Evolutionary conservation across 352 stramenopile genomes (phyloP).

Genomic region (Pythium coloratum): DNA sequence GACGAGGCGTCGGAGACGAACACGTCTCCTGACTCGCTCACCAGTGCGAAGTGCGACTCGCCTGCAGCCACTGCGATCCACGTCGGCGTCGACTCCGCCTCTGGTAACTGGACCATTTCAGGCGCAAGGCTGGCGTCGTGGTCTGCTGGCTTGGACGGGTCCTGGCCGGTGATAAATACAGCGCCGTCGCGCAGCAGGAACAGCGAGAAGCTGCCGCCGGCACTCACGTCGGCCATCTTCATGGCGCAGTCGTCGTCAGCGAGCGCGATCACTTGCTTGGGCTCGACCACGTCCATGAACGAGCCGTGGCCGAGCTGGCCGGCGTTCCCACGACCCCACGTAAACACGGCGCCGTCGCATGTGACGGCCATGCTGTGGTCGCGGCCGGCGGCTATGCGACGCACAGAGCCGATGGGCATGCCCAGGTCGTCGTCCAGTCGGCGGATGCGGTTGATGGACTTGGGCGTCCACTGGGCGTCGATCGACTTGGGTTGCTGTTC

Average conservation of each 20-base stretch:
- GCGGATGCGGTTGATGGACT: slow-evolving; percentile 33
- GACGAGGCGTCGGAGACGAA: background rate
- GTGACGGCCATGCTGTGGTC: slow-evolving; percentile 67
- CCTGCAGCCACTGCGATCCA: slow-evolving; percentile 9
- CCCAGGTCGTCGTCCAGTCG: slow-evolving; percentile 24
- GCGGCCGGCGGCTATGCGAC: slow-evolving; percentile 60
- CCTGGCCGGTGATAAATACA: slow-evolving; percentile 21
- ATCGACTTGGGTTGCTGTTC: slow-evolving; percentile 47
- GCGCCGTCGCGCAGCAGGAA: slow-evolving; percentile 29
- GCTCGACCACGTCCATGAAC: slow-evolving; percentile 56
- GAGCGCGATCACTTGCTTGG: slow-evolving; percentile 62
- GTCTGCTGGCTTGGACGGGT: background rate
- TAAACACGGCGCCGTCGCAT: slow-evolving; percentile 55
- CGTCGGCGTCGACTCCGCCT: background rate
- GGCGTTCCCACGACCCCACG: slow-evolving; percentile 64
- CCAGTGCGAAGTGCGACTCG: slow-evolving; percentile 20
- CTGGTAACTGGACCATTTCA: slow-evolving; percentile 3
- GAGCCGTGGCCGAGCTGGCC: slow-evolving; percentile 69
- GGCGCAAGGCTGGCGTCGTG: background rate
- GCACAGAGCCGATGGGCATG: slow-evolving; percentile 26
- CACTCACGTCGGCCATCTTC: slow-evolving; percentile 22
- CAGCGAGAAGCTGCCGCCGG: slow-evolving; percentile 27
- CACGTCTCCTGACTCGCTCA: slow-evolving; percentile 12
- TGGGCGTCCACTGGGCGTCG: slow-evolving; percentile 40
- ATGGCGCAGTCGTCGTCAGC: slow-evolving; percentile 24